Percentiles rank a stretch among this genome's conserved stretches.
Evolutionary conservation across 352 stramenopile genomes (phyloP).

Genomic region (Pseudoperonospora humuli): DNA sequence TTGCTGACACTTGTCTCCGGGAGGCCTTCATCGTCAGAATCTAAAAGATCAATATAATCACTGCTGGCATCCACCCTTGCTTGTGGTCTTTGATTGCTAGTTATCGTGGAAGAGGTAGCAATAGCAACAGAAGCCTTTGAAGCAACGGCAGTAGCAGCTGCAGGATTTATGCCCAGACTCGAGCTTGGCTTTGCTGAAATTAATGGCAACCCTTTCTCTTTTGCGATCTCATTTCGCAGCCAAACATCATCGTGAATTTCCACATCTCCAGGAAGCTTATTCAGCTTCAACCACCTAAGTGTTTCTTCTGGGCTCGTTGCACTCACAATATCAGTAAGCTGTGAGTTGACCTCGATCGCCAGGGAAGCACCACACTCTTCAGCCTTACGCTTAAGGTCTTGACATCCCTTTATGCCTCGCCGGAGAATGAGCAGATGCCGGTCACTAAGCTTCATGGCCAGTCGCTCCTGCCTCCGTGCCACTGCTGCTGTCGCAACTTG

Average conservation of each 20-base stretch:
- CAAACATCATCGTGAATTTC: constrained; percentile 61
- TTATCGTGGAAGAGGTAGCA: constrained; percentile 1
- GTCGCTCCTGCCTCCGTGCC: constrained; percentile 27
- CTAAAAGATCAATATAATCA: constrained; percentile 51
- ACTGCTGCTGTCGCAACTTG: constrained; percentile 19
- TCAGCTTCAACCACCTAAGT: constrained; percentile 60
- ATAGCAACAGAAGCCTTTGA: constrained; percentile 2
- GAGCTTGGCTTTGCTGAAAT: neutral
- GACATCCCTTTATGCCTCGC: constrained; percentile 56
- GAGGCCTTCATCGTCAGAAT: constrained; percentile 39
- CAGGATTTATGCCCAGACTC: neutral
- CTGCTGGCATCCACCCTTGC: constrained; percentile 30
- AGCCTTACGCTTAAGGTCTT: constrained; percentile 58
- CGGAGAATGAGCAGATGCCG: constrained; percentile 61
- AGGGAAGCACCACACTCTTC: constrained; percentile 52
- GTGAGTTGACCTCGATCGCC: constrained; percentile 69
- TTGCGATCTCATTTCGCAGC: constrained; percentile 63
- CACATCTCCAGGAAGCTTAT: constrained; percentile 59
- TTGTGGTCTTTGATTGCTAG: constrained; percentile 14
- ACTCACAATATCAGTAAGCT: constrained; percentile 75
- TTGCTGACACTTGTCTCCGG: constrained; percentile 6
- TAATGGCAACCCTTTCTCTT: constrained; percentile 33
- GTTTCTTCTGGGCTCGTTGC: constrained; percentile 51
- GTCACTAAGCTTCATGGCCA: constrained; percentile 44
- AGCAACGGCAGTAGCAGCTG: neutral